Evolutionary conservation across 169 alveolate species (phyloP), one percentile per base, ranked within the genome.

Genomic region (Cardiosporidium cionae): DNA sequence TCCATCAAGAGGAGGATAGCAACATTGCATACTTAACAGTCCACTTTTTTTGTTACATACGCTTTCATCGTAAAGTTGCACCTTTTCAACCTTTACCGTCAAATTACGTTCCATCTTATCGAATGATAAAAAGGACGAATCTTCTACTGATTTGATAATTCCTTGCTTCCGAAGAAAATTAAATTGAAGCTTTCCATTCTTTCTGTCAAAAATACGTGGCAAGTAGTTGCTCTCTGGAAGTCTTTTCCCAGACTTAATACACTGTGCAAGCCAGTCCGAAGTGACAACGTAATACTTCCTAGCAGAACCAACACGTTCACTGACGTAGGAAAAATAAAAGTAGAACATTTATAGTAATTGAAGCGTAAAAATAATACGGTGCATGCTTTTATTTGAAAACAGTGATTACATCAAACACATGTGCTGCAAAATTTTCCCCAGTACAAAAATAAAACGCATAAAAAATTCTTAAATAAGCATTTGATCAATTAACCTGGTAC

Each of bases 211-310:
- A 1, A 63, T 44, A 7, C n/a, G 28, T 3, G 74, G 74, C 34
- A 16, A 44, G 16, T 44, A 68, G 32, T 31, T 63, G 7, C 68
- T 16, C n/a, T 65, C 63, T 7, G 79, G 67, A 1, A 72, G 65
- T 2, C 36, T 64, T 28, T 63, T 23, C 3, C 65, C 65, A 2
- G 70, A 28, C 23, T 9, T 67, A n/a, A 72, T 72, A 7, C 53
- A 72, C 31, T 54, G 32, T 25, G 44, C 63, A n/a, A 72, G 72
- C 79, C 79, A 72, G 32, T 44, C 3, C 27, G 63, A 52, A 0
- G 70, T 36, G n/a, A 72, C 79, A 5, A 72, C 79, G 22, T 64
- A 70, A 31, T 72, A 72, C 32, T 64, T 54, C 34, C 71, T 34
- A 16, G 70, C 79, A 1, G 23, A 7, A 4, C 79, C 79, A 5